Conservation (phyloP, 2,329 filamentous ascomycete genomes). For the Arthroderma sp. region DNA sequence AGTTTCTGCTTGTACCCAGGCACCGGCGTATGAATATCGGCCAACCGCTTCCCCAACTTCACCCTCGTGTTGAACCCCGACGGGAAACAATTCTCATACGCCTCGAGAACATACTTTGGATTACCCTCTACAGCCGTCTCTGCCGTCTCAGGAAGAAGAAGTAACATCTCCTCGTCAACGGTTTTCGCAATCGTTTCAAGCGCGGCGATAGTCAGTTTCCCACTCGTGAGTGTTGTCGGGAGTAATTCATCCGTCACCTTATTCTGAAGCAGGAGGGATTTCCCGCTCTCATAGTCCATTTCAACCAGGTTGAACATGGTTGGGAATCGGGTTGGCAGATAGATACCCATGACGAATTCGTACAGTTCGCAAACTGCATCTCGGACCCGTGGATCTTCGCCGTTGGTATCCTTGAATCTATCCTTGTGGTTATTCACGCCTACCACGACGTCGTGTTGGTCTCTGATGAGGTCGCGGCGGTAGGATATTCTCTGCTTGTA, state of each 20-base stretch:
- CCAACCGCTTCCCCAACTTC: conserved; percentile 41
- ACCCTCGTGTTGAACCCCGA: conserved; percentile 44
- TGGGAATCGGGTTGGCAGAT: conserved; percentile 46
- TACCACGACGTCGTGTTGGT: conserved; percentile 30
- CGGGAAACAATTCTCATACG: conserved; percentile 45
- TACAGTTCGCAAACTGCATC: conserved; percentile 45
- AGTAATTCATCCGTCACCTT: conserved; percentile 32
- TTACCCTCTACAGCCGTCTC: neutral
- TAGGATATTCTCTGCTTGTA: conserved; percentile 40
- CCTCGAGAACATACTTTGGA: conserved; percentile 41
- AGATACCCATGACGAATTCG: conserved; percentile 39
- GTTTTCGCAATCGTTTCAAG: conserved; percentile 38
- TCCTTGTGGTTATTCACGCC: conserved; percentile 20
- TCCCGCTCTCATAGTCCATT: conserved; percentile 15
- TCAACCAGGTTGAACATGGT: conserved; percentile 35
- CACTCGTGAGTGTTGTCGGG: conserved; percentile 21
- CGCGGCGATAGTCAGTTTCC: conserved; percentile 24
- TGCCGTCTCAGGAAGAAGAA: conserved; percentile 37
- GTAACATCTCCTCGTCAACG: conserved; percentile 48
- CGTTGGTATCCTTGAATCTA: conserved; percentile 2
- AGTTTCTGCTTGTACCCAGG: conserved; percentile 45
- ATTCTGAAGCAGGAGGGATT: conserved; percentile 30
- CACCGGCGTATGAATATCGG: conserved; percentile 46
- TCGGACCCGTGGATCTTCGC: conserved; percentile 26
- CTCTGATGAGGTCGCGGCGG: conserved; percentile 35